phyloP scores from a whole-genome alignment of 495 filamentous ascomycete species.

The Neurospora tetrasperma region DNA sequence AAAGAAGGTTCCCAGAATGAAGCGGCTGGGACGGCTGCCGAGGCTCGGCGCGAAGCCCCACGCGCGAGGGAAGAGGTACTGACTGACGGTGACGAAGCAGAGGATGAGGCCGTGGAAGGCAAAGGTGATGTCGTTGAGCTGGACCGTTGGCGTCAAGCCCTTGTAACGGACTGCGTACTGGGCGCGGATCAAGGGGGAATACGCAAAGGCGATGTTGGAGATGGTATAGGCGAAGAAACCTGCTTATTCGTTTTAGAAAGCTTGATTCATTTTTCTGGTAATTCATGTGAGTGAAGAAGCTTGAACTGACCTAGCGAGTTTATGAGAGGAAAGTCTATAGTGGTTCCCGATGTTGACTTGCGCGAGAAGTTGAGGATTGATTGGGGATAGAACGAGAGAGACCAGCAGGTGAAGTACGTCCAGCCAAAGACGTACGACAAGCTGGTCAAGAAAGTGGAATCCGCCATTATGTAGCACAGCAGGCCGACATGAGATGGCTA shows the following conservation, averaged over 20 bases:
- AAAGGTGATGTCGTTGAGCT: slow-evolving; percentile 84
- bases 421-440: slow-evolving; percentile 47
- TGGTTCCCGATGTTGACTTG: slow-evolving; percentile 66
- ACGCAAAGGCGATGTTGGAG: slow-evolving; percentile 65
- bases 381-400: slow-evolving; percentile 87
- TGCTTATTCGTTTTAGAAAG: slow-evolving; percentile 2
- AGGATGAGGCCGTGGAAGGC: slow-evolving; percentile 65
- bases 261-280: neutral
- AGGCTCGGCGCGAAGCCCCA: slow-evolving; percentile 65
- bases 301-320: slow-evolving; percentile 59
- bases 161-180: slow-evolving; percentile 79
- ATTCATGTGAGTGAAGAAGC: neutral
- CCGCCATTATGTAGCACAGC: neutral
- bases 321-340: slow-evolving; percentile 75
- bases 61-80: slow-evolving; percentile 57
- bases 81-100: slow-evolving; percentile 54
- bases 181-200: slow-evolving; percentile 59
- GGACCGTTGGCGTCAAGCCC: slow-evolving; percentile 67
- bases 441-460: slow-evolving; percentile 13
- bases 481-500: neutral
- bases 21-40: slow-evolving; percentile 45
- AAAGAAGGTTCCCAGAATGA: slow-evolving; percentile 55
- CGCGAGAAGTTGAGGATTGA: slow-evolving; percentile 64
- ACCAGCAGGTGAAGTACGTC: slow-evolving; percentile 65
- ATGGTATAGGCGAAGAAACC: slow-evolving; percentile 67